A percentile compares a stretch with the other conserved stretches of the same genome.
These are phyloP conservation scores for Coemansia furcata DNA, from an alignment of 192 early-diverging fungal species.

Conservation along the genomic window DNA sequence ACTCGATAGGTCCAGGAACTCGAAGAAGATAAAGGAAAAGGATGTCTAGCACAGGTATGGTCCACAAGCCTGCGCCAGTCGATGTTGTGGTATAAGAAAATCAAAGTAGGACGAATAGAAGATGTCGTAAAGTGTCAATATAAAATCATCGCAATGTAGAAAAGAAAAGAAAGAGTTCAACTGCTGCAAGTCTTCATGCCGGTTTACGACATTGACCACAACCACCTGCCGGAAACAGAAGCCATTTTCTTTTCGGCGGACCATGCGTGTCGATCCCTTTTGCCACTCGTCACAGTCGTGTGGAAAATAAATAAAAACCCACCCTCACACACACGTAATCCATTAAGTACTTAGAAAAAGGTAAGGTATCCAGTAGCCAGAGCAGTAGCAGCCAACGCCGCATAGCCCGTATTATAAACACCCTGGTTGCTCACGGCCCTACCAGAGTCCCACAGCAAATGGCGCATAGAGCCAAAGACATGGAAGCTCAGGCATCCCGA, in stretches of 20 bases:
- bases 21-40: neutral
- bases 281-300: neutral
- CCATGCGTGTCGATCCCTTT: neutral
- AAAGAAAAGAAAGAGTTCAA: neutral
- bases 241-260: neutral
- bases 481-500: constrained; percentile 79
- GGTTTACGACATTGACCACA: neutral
- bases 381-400: constrained; percentile 63
- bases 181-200: neutral
- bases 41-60: neutral
- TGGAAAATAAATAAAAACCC: neutral
- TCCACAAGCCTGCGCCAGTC: neutral
- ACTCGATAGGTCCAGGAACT: neutral
- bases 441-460: constrained; percentile 90
- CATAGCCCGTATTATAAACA: constrained; percentile 81
- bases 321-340: neutral
- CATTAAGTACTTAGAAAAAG: constrained; percentile 48
- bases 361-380: constrained; percentile 58
- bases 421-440: constrained; percentile 67
- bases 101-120: neutral
- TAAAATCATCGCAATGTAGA: neutral
- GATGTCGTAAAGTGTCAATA: neutral
- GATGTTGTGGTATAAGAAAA: neutral
- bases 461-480: constrained; percentile 80
- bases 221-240: neutral